A percentile compares a stretch with the other conserved stretches of the same genome.
phyloP scores from a whole-genome alignment of 305 asterid genomes.

The Galium porrigens region DNA sequence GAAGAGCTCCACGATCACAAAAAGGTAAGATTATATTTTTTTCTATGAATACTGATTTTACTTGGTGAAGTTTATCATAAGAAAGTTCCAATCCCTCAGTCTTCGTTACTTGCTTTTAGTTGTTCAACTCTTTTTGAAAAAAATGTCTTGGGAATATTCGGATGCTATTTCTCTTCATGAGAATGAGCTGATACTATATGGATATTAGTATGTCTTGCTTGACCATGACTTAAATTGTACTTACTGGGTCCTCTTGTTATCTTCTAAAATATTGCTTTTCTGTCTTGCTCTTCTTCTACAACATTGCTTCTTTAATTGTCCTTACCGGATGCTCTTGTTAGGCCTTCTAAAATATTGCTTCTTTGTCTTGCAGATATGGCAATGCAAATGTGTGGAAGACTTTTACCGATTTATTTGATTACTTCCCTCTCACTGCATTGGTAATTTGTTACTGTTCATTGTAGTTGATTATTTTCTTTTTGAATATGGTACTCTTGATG shows the following conservation, averaged over 20 bases:
- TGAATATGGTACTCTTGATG: not conserved
- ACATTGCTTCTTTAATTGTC: too few relatives aligned
- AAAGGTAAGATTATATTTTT: not conserved
- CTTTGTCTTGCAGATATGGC: constrained; percentile 38
- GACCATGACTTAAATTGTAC: not conserved
- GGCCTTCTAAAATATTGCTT: not conserved
- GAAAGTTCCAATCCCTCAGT: not conserved
- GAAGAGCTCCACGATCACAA: not conserved
- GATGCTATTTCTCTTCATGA: not conserved
- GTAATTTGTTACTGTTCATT: constrained; percentile 33
- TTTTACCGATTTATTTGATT: constrained; percentile 59
- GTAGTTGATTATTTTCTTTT: not conserved
- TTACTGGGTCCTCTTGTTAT: not conserved
- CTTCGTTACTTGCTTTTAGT: not conserved
- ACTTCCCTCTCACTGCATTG: constrained; percentile 65
- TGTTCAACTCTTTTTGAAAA: not conserved
- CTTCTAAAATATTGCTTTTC: not conserved
- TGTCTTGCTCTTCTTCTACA: too few relatives aligned
- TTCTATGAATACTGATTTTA: not conserved
- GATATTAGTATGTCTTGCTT: not conserved
- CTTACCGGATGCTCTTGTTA: not conserved
- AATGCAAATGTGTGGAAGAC: constrained; percentile 65
- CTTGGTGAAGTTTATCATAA: not conserved
- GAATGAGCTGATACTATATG: not conserved
- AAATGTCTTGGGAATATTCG: not conserved